Evolutionary conservation across 2,329 filamentous ascomycete species (phyloP).

Genomic region (Botrytis paeoniae): DNA sequence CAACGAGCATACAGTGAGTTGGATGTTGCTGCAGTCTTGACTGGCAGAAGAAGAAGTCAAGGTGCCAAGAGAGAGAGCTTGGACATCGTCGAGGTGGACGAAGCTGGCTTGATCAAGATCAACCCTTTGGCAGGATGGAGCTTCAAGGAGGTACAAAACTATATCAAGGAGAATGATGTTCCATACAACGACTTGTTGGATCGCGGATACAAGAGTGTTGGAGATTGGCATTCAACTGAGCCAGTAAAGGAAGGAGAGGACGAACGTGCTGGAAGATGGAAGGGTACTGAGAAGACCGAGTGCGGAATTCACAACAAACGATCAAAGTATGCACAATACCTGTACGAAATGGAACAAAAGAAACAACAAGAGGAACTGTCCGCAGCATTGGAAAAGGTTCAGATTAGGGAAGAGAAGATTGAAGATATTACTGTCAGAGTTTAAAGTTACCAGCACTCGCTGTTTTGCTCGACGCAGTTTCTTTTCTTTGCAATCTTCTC

Average conservation of each 20-base stretch:
- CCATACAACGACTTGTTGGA: conserved; percentile 93
- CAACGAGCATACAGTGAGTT: conserved; percentile 87
- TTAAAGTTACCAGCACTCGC: background rate
- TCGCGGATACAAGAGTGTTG: conserved; percentile 94
- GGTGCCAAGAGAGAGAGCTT: conserved; percentile 88
- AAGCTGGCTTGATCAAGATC: conserved; percentile 89
- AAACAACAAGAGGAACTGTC: conserved; percentile 34
- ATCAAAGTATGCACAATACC: conserved; percentile 83
- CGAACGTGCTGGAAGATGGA: conserved; percentile 94
- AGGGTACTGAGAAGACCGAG: conserved; percentile 92
- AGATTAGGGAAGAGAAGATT: conserved; percentile 23
- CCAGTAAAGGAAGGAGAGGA: conserved; percentile 90
- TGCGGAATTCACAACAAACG: conserved; percentile 99
- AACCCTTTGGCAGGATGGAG: conserved; percentile 95
- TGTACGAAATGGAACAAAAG: conserved; percentile 37
- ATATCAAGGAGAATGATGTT: conserved; percentile 81
- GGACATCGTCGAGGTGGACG: conserved; percentile 86
- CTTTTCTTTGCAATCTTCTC: background rate
- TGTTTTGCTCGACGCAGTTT: background rate
- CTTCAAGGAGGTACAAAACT: conserved; percentile 84
- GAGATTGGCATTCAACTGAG: conserved; percentile 96
- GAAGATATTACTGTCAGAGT: conserved; percentile 21
- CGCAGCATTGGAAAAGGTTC: conserved; percentile 30
- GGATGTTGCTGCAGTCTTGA: conserved; percentile 85
- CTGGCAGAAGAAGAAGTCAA: conserved; percentile 86